A percentile compares a stretch with the other conserved stretches of the same genome.
These are phyloP conservation scores for Phytophthora colocasiae DNA, from an alignment of 352 stramenopile genomes.

Conservation along the genomic window DNA sequence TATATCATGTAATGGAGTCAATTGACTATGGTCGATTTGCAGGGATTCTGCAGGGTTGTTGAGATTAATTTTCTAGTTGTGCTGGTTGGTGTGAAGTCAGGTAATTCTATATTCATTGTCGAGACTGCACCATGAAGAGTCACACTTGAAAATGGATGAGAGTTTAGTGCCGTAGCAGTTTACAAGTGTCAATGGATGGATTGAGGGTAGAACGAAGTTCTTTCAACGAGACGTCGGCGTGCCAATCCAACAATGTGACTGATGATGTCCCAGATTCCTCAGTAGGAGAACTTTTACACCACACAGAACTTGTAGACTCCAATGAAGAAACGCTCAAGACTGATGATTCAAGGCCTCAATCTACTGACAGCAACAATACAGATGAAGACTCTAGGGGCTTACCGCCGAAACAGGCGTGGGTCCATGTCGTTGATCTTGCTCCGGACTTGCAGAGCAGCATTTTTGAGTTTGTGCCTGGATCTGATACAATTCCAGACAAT, in stretches of 20 bases:
- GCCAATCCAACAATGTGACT: conserved; percentile 11
- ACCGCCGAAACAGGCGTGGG: conserved; percentile 53
- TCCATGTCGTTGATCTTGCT: conserved; percentile 29
- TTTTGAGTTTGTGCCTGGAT: conserved; percentile 49
- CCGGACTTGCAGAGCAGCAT: conserved; percentile 48
- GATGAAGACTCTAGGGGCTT: background rate
- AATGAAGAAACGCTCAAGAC: background rate
- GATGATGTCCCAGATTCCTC: background rate
- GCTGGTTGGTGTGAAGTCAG: no score
- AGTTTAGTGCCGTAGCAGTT: conserved; percentile 18
- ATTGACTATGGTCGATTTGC: conserved; percentile 6
- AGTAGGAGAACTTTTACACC: conserved; percentile 39
- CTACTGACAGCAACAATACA: conserved; percentile 5
- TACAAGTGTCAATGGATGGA: conserved; percentile 24
- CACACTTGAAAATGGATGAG: conserved; percentile 26
- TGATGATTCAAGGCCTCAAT: background rate
- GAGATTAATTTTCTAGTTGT: background rate
- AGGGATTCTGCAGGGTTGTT: background rate
- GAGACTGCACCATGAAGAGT: conserved; percentile 27
- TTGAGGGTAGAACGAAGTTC: background rate
- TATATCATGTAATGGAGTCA: conserved; percentile 18
- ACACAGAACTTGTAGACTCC: conserved; percentile 34
- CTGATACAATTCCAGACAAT: background rate
- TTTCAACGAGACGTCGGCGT: background rate
- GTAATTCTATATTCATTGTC: background rate